A percentile compares a stretch with the other conserved stretches of the same genome.
These are phyloP conservation scores for Monilinia fructicola DNA, from an alignment of 2,329 filamentous ascomycete species.

Conservation along the genomic window DNA sequence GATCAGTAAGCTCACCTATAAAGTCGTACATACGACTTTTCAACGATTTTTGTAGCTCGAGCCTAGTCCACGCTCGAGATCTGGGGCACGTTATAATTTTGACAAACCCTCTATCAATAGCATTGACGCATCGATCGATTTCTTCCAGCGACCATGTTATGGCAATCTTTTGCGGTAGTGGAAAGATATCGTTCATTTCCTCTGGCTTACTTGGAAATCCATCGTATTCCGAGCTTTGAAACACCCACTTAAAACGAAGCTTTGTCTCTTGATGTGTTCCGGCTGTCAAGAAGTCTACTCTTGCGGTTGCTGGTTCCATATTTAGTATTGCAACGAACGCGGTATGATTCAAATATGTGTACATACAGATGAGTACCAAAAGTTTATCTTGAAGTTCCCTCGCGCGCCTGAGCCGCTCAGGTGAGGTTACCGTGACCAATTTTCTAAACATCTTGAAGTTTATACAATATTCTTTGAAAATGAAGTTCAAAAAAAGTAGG, in stretches of 20 bases:
- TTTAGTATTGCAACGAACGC: background rate
- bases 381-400: background rate
- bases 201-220: constrained; percentile 3
- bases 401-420: background rate
- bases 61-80: background rate
- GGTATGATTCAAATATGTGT: background rate
- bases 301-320: background rate
- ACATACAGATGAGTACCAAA: background rate
- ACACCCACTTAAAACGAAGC: background rate
- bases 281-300: no score
- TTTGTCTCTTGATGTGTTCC: background rate
- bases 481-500: background rate
- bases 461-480: background rate
- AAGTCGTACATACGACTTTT: background rate
- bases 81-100: background rate
- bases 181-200: background rate
- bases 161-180: constrained; percentile 3
- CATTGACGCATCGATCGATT: background rate
- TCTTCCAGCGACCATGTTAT: background rate
- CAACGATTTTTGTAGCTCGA: background rate
- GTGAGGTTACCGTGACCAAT: background rate
- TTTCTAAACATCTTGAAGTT: background rate
- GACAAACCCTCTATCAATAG: background rate
- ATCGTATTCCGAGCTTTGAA: background rate
- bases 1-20: background rate